These are phyloP conservation scores for Mortierella hygrophila DNA, from an alignment of 192 early-diverging fungal genomes.

Conservation along the genomic window DNA sequence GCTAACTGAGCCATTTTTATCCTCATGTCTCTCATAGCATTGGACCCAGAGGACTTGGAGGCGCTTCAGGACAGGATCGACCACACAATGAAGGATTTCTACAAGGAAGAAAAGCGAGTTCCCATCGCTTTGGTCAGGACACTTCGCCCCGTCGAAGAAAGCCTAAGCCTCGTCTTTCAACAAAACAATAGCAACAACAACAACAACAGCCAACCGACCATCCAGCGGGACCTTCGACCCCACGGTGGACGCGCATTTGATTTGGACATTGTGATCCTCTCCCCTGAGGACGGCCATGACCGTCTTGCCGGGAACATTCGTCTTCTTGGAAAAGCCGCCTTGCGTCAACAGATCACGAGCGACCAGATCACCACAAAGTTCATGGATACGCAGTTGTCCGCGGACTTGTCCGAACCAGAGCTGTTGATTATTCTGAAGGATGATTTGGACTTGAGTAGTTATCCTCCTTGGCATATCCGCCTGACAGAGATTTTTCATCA, in stretches of 20 bases:
- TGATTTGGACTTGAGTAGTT: conserved; percentile 57
- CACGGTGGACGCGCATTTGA: conserved; percentile 24
- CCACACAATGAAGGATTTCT: conserved; percentile 20
- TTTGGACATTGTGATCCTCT: conserved; percentile 49
- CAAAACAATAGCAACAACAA: background rate
- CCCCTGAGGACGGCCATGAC: conserved; percentile 36
- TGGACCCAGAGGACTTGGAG: conserved; percentile 13
- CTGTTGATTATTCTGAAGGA: conserved; percentile 56
- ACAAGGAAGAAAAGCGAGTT: conserved; percentile 30
- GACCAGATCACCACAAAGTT: conserved; percentile 37
- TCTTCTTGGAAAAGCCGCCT: conserved; percentile 27
- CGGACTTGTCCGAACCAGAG: conserved; percentile 57
- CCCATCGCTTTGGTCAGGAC: conserved; percentile 35
- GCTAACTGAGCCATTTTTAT: background rate
- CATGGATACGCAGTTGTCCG: conserved; percentile 26
- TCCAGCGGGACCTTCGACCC: background rate
- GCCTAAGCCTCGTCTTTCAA: background rate
- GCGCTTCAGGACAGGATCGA: conserved; percentile 34
- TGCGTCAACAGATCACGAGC: conserved; percentile 26
- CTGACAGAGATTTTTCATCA: conserved; percentile 60
- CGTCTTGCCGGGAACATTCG: conserved; percentile 26
- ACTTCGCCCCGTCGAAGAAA: conserved; percentile 18
- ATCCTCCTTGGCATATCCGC: conserved; percentile 60
- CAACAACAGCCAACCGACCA: background rate
- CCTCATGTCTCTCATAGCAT: conserved; percentile 18